Evolutionary conservation across 805 yeast species (phyloP), one percentile per base, ranked within the genome.

Genomic region (Hanseniaspora singularis): DNA sequence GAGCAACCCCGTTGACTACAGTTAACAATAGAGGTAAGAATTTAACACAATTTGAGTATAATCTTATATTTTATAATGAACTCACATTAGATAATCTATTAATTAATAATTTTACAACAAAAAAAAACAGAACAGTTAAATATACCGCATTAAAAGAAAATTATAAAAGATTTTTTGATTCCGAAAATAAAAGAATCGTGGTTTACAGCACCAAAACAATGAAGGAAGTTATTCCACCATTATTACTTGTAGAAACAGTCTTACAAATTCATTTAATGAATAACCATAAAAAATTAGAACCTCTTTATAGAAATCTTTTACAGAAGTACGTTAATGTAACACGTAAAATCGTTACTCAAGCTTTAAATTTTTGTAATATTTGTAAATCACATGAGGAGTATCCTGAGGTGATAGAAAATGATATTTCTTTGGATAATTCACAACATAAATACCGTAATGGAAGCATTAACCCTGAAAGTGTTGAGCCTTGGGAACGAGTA

Each of bases 191-290:
- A 31, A 43, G 40, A 30, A 43, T 50, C 1, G 55, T 57, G 30
- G 54, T 51, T 18, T 50, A 58, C 18, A 57, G 41, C 12, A 31
- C 26, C n/a, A 47, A 47, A n/a, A 37, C 28, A 6, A 22, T 22
- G 31, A 37, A 37, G n/a, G 50, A 47, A 33, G 40, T 59, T 1
- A 56, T 59, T 36, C 63, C 61, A 30, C 66, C 66, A 1, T 51
- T 57, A 6, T 40, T 40, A 37, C 49, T 59, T 16, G 57, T 51
- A 32, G 60, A 61, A 39, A 46, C 59, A 36, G 51, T 61, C 6
- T 54, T 61, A 51, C 52, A 55, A 11, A 55, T 58, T 3, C 66
- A 63, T 48, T 33, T 63, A n/a, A 50, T 61, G 50, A 62, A 63
- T 49, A 49, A 51, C 15, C 65, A 61, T 49, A 48, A 52, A 33